Percentiles rank a stretch among this genome's conserved stretches.
Evolutionary conservation across 2,329 filamentous ascomycete species (phyloP).

Genomic region (Alternaria novae-zelandiae): DNA sequence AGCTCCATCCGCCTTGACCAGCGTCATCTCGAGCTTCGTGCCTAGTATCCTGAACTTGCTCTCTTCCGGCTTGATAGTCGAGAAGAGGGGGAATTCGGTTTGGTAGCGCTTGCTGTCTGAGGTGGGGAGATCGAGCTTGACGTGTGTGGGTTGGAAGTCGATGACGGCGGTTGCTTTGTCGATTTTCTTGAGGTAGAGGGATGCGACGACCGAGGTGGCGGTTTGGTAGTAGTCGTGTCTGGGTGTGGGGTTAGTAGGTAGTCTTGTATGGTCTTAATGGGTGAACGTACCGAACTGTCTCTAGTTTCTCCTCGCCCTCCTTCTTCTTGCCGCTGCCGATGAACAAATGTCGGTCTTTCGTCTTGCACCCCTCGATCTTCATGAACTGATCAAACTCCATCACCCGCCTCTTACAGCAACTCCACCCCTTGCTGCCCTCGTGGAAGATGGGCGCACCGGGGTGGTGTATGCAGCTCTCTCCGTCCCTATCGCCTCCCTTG

Average conservation of each 20-base stretch:
- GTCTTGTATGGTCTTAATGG: background rate
- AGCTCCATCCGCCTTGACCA: slow-evolving; percentile 74
- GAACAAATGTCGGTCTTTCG: slow-evolving; percentile 82
- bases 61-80: slow-evolving; percentile 74
- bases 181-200: slow-evolving; percentile 97
- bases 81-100: slow-evolving; percentile 76
- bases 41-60: slow-evolving; percentile 82
- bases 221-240: slow-evolving; percentile 97
- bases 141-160: slow-evolving; percentile 66
- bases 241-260: slow-evolving; percentile 14
- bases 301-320: slow-evolving; percentile 77
- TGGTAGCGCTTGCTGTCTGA: slow-evolving; percentile 84
- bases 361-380: slow-evolving; percentile 90
- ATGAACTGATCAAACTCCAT: slow-evolving; percentile 98
- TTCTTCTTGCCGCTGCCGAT: slow-evolving; percentile 77
- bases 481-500: slow-evolving; percentile 59
- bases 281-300: slow-evolving; percentile 71
- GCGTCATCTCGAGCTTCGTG: slow-evolving; percentile 83
- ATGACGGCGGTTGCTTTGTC: slow-evolving; percentile 79
- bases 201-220: slow-evolving; percentile 80
- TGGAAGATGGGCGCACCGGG: slow-evolving; percentile 93
- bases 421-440: slow-evolving; percentile 97
- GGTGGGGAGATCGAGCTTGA: slow-evolving; percentile 85
- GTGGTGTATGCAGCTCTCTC: slow-evolving; percentile 85
- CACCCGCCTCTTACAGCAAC: slow-evolving; percentile 93